phyloP scores from a whole-genome alignment of 257 asterid species.

The Cruciata laevipes region DNA sequence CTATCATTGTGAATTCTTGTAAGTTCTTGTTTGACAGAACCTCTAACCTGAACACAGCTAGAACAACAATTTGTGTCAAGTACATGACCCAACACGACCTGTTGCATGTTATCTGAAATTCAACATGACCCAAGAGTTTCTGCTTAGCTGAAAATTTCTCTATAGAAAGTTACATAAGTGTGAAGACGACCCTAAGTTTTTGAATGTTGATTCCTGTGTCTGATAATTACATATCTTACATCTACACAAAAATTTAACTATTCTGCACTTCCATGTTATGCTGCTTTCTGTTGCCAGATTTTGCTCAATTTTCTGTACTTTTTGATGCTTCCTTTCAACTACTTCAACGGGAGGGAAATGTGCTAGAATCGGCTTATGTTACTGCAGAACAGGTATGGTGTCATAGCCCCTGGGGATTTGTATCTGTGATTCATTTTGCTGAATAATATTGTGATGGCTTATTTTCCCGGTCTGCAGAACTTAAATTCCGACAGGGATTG shows the following conservation, averaged over 20 bases:
- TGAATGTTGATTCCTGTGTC: neutral
- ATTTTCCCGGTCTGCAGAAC: slow-evolving; percentile 36
- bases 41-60: no score
- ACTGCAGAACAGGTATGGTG: slow-evolving; percentile 41
- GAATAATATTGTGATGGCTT: slow-evolving; percentile 5
- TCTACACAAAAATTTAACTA: neutral
- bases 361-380: slow-evolving; percentile 36
- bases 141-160: neutral
- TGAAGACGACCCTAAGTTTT: neutral
- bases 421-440: neutral
- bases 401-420: neutral
- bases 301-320: slow-evolving; percentile 30
- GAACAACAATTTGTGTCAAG: no score
- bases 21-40: no score
- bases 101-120: no score
- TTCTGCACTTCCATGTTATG: neutral
- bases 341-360: slow-evolving; percentile 58
- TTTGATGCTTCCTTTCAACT: slow-evolving; percentile 52
- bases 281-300: slow-evolving; percentile 31
- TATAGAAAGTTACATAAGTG: no score
- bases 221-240: neutral
- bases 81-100: no score
- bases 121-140: neutral
- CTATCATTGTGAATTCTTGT: no score
- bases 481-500: slow-evolving; percentile 44